Base-by-base conservation (phyloP, 2,329 filamentous ascomycete species). In the Epichloe sp. region DNA sequence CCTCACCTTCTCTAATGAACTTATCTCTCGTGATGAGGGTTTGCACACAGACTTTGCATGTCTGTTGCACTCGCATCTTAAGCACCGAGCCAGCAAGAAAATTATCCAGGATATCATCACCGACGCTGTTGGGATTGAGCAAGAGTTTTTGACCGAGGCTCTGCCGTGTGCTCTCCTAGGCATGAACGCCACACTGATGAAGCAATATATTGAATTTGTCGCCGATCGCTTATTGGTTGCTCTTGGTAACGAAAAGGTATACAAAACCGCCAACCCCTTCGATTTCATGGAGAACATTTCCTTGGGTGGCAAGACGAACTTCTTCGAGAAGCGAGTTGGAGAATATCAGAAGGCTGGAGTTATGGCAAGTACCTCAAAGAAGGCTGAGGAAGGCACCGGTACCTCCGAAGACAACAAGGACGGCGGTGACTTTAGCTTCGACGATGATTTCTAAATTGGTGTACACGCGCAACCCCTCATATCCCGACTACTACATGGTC, bases 211-310 rank as follows among this genome's bases (percentile, higher is more conserved):
- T 60, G 93, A 98, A 80, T 98, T 98, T 62, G 93, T 98, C 47
- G 93, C 93, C 57, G 93, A 98, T 70, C 87, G 93, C 62, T 85
- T 98, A 37, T 81, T 98, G 37, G 76, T 97, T 53, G 84, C 93
- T 35, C 86, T 98, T 45, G 93, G 93, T 64, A 96, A 96, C 71
- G 80, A 86, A 62, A 97, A 96, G 79, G 78, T 86, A 63, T 98
- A 95, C 82, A 87, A 93, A 66, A 77, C 85, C 26, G 80, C 84
- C 68, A 98, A 98, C 76, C 93, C 93, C 67, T 98, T 98, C 69
- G 93, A 98, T 78, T 98, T 98, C 72, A 98, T 98, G 93, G 93
- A 98, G 80, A 96, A 95, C 74, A 98, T 98, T 71, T 97, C 93
- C 21, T 80, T 98, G 11, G 88, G 89, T 49, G 93, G 93, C 72